Base-by-base conservation (phyloP, 768 basidiomycete species). In the Nidularia sp. region DNA sequence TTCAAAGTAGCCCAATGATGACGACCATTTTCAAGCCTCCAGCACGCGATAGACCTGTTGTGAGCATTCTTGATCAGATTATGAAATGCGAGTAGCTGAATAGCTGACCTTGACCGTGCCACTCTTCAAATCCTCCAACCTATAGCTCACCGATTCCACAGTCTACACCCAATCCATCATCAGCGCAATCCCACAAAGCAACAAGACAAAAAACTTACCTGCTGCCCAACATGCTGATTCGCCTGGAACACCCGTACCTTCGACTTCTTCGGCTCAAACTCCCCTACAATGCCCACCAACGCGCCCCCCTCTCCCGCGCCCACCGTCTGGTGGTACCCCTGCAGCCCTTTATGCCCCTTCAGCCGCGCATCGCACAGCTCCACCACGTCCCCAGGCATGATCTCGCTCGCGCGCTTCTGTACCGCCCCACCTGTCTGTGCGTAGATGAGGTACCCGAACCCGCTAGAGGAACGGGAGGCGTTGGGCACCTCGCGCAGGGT, bases 201-300 rank as follows among this genome's bases (percentile, higher is more conserved):
- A 42, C 47, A 41, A 53, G 57, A 54, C 53, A 58, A 55, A 49
- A 49, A 35, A 73, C 81, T 55, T 55, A 87, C 88, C 80, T 90
- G 88, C 57, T 85, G 88, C 46, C 89, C 85, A 61, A 89, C 87
- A 60, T 87, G 88, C 63, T 88, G 84, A 66, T 91, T 93, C 49
- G 93, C 93, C 66, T 95, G 91, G 66, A 86, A 86, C 43, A 90
- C 83, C 64, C 78, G 80, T 49, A 94, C 74, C 73, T 97, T 97
- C 54, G 79, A 80, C 75, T 94, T 95, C 81, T 90, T 93, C 36
- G 70, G 67, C 59, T 97, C 94, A 64, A 86, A 89, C 62, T 95
- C 93, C 46, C 76, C 78, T 49, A 95, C 81, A 44, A 97, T 71
- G 6, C 86, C 94, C 34, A 90, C 72, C 5, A 92, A 57, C 22